A percentile compares a stretch with the other conserved stretches of the same genome.
These are phyloP conservation scores for Diutina sp. DNA, from an alignment of 1,139 yeast species.

Conservation along the genomic window DNA sequence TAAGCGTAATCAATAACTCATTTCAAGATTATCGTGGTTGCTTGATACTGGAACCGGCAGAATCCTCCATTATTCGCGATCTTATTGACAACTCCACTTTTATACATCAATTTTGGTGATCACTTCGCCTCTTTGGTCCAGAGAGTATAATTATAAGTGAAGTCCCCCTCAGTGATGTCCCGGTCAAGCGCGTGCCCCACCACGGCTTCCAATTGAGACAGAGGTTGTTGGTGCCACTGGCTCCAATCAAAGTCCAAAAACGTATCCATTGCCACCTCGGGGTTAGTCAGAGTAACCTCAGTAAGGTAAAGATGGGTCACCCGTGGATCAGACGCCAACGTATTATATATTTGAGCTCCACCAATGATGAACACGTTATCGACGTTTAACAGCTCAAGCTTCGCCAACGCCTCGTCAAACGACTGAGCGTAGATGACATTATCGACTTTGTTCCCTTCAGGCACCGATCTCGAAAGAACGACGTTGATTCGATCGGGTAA, in stretches of 20 bases:
- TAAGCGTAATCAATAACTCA: no score
- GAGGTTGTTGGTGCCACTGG: constrained; percentile 23
- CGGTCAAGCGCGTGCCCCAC: constrained; percentile 23
- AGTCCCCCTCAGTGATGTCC: constrained; percentile 34
- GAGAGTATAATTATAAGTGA: constrained; percentile 34
- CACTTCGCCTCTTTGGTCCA: constrained; percentile 14
- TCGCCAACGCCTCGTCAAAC: constrained; percentile 18
- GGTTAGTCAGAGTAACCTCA: constrained; percentile 23
- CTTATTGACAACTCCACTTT: no score
- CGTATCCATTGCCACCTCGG: constrained; percentile 48
- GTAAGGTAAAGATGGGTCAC: constrained; percentile 63
- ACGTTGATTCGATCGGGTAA: constrained; percentile 65
- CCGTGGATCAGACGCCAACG: constrained; percentile 28
- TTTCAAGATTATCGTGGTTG: no score
- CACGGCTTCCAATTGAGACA: constrained; percentile 23
- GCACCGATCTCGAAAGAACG: constrained; percentile 42
- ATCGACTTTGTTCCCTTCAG: constrained; percentile 8
- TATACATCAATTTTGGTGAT: no score
- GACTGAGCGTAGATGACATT: constrained; percentile 31
- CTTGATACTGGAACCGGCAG: no score
- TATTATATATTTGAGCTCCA: constrained; percentile 77
- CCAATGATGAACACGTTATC: constrained; percentile 76
- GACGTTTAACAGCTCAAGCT: constrained; percentile 11
- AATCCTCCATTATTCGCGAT: no score
- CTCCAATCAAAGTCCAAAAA: constrained; percentile 27